These are phyloP conservation scores for Zopfia rhizophila DNA, from an alignment of 2,329 filamentous ascomycete species.

Conservation along the genomic window DNA sequence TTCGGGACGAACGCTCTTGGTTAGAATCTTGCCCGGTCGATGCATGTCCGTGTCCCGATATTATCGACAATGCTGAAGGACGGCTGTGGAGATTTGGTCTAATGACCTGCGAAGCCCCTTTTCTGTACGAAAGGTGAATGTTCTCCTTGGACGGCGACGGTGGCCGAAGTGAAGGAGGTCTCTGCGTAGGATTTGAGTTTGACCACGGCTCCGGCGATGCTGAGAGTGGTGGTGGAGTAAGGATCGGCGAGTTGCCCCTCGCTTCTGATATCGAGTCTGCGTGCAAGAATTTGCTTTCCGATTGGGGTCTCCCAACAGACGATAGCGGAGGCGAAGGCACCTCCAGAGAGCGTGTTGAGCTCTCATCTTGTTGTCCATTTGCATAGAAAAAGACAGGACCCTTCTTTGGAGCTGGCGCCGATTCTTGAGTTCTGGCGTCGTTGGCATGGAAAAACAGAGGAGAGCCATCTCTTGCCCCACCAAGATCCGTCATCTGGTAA, in stretches of 20 bases:
- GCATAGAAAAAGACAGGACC: slow-evolving; percentile 62
- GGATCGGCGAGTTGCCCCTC: slow-evolving; percentile 43
- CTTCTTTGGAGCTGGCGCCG: slow-evolving; percentile 52
- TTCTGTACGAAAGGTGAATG: slow-evolving; percentile 61
- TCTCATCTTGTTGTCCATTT: slow-evolving; percentile 58
- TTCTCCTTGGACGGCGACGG: slow-evolving; percentile 59
- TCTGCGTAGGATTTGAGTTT: slow-evolving; percentile 24
- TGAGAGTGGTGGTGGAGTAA: slow-evolving; percentile 42
- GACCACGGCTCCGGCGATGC: slow-evolving; percentile 37
- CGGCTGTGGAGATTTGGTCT: slow-evolving; percentile 47
- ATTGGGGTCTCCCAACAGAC: slow-evolving; percentile 34
- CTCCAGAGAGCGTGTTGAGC: slow-evolving; percentile 22
- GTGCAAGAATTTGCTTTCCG: slow-evolving; percentile 74
- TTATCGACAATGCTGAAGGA: slow-evolving; percentile 44
- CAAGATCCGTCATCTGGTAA: slow-evolving; percentile 37
- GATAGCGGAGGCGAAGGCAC: slow-evolving; percentile 50
- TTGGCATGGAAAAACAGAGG: slow-evolving; percentile 93
- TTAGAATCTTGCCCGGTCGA: slow-evolving; percentile 35
- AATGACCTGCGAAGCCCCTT: slow-evolving; percentile 61
- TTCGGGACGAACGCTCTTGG: slow-evolving; percentile 30
- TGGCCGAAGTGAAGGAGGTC: slow-evolving; percentile 43
- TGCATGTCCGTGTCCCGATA: slow-evolving; percentile 36
- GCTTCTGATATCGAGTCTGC: slow-evolving; percentile 66
- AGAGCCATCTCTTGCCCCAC: slow-evolving; percentile 41
- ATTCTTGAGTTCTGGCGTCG: slow-evolving; percentile 65